Conservation (phyloP, 2,329 filamentous ascomycete genomes). For the Arthrobotrys sinensis region DNA sequence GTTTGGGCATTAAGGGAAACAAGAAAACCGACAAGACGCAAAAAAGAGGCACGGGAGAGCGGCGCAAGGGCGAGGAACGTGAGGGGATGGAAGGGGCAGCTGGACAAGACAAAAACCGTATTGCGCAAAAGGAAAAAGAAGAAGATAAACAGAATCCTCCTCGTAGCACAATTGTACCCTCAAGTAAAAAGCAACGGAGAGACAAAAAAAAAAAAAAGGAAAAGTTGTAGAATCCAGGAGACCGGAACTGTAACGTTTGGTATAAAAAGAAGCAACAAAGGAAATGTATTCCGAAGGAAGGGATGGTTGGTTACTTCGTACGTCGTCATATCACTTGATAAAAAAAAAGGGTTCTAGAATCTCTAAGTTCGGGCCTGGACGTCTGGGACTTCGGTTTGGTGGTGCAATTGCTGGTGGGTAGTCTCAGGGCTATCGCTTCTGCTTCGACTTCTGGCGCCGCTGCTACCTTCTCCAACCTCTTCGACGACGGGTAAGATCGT, state of each 20-base stretch:
- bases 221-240: slow-evolving; percentile 11
- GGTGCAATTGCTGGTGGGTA: slow-evolving; percentile 50
- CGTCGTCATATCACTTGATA: slow-evolving; percentile 40
- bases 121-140: slow-evolving; percentile 42
- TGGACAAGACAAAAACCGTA: slow-evolving; percentile 34
- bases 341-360: slow-evolving; percentile 28
- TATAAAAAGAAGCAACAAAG: slow-evolving; percentile 43
- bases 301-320: slow-evolving; percentile 38
- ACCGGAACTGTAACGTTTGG: slow-evolving; percentile 20
- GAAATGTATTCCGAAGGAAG: slow-evolving; percentile 55
- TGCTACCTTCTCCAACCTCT: slow-evolving; percentile 80
- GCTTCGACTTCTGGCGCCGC: slow-evolving; percentile 61
- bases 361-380: slow-evolving; percentile 34
- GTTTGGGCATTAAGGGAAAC: slow-evolving; percentile 42
- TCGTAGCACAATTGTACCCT: slow-evolving; percentile 48
- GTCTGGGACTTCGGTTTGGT: slow-evolving; percentile 55
- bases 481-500: slow-evolving; percentile 84
- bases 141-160: slow-evolving; percentile 44
- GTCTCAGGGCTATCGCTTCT: slow-evolving; percentile 63
- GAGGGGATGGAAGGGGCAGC: slow-evolving; percentile 21
- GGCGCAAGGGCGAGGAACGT: slow-evolving; percentile 42
- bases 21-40: slow-evolving; percentile 14
- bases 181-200: slow-evolving; percentile 40
- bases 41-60: slow-evolving; percentile 18
- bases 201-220: slow-evolving; percentile 22